Conservation (phyloP, 192 early-diverging fungal species). For the Coemansia asiatica region DNA sequence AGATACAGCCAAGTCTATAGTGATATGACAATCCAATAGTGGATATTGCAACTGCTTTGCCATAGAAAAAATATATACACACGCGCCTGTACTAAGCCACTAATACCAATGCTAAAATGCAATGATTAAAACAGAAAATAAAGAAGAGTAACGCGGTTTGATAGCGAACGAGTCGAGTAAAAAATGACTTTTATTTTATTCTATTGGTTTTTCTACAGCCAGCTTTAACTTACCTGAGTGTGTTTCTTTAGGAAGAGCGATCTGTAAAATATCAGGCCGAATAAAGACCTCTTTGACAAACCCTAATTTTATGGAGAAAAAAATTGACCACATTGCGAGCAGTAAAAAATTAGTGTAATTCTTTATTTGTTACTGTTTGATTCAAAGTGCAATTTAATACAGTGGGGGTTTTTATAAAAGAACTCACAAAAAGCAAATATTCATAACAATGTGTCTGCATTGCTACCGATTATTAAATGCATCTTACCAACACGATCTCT, state of each 20-base stretch:
- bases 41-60: not conserved
- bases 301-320: constrained; percentile 18
- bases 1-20: not conserved
- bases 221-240: constrained; percentile 30
- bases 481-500: no score
- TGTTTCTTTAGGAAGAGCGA: constrained; percentile 15
- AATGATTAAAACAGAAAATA: constrained; percentile 1
- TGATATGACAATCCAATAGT: not conserved
- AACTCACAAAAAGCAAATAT: no score
- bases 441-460: no score
- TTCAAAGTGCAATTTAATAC: no score
- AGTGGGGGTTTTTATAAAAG: not conserved
- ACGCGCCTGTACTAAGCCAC: not conserved
- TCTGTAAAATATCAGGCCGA: constrained; percentile 28
- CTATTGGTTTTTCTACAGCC: not conserved
- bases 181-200: no score
- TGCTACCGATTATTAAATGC: no score
- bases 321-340: not conserved
- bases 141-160: not conserved
- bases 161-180: no score
- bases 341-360: no score
- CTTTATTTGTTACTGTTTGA: not conserved
- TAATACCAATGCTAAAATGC: not conserved
- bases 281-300: constrained; percentile 44
- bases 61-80: not conserved